Conservation (phyloP, 2,329 filamentous ascomycete genomes). For the Hirsutella minnesotensis region DNA sequence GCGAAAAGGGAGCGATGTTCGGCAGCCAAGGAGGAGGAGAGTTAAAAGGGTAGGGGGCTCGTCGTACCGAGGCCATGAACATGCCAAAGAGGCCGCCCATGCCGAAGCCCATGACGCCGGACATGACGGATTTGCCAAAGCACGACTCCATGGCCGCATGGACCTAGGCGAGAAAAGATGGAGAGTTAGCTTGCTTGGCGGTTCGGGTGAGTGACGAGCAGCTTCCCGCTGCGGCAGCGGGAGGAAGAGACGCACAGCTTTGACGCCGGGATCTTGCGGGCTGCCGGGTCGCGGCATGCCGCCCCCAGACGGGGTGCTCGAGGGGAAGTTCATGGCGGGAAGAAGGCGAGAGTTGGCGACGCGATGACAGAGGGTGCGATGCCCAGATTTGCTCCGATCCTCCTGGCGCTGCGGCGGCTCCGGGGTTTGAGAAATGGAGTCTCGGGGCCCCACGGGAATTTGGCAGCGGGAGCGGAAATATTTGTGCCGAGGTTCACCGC, state of each 20-base stretch:
- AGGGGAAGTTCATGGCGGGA: constrained; percentile 28
- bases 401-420: not conserved
- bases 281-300: constrained; percentile 14
- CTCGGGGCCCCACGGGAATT: not conserved
- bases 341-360: not conserved
- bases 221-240: not conserved
- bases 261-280: constrained; percentile 39
- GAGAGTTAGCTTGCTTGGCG: not conserved
- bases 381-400: not conserved
- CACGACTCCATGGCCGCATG: constrained; percentile 85
- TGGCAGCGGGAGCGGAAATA: constrained; percentile 10
- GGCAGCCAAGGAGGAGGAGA: not conserved
- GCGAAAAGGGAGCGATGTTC: not conserved
- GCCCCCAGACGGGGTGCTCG: constrained; percentile 14
- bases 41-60: constrained; percentile 1
- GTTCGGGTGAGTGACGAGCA: too few relatives aligned
- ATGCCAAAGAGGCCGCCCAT: constrained; percentile 90
- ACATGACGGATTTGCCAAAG: constrained; percentile 75
- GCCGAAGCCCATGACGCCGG: constrained; percentile 86
- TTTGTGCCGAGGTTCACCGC: constrained; percentile 30
- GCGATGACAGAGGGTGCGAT: not conserved
- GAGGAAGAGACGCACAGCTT: constrained; percentile 26
- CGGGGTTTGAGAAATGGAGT: too few relatives aligned
- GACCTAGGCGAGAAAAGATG: constrained; percentile 40
- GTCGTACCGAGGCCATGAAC: constrained; percentile 89